phyloP scores from a whole-genome alignment of 2,329 filamentous ascomycete species.

The Phoma sp. region DNA sequence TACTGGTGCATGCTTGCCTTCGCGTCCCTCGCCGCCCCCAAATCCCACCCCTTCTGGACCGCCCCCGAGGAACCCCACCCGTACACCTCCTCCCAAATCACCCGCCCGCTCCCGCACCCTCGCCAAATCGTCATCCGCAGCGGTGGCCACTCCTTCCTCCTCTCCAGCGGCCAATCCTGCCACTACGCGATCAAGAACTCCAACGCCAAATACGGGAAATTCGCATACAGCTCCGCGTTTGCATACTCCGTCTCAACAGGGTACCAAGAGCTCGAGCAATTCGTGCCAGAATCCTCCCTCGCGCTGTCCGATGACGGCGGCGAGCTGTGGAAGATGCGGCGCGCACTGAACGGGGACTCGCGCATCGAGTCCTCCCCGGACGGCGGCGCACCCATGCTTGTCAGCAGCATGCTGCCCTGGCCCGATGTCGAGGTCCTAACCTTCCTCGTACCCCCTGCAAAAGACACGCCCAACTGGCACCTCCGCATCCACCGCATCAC shows the following conservation, averaged over 20 bases:
- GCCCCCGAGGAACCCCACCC: constrained; percentile 68
- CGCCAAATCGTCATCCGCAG: constrained; percentile 74
- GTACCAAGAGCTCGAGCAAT: constrained; percentile 76
- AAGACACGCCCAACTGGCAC: constrained; percentile 68
- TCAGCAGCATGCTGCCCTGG: constrained; percentile 74
- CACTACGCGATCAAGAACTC: constrained; percentile 82
- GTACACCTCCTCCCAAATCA: constrained; percentile 60
- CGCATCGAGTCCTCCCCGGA: constrained; percentile 60
- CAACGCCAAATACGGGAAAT: constrained; percentile 80
- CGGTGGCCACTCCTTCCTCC: constrained; percentile 76
- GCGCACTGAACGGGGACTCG: constrained; percentile 67
- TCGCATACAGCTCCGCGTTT: constrained; percentile 78
- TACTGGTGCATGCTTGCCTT: constrained; percentile 85
- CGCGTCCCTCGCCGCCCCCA: constrained; percentile 72
- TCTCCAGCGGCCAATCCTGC: constrained; percentile 76
- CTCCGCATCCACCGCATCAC: constrained; percentile 67
- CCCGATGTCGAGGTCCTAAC: constrained; percentile 70
- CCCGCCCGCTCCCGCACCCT: constrained; percentile 69
- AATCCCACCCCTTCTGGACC: constrained; percentile 76
- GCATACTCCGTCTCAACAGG: constrained; percentile 80
- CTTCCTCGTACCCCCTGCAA: constrained; percentile 66
- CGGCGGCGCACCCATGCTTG: constrained; percentile 63
- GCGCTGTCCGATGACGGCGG: constrained; percentile 78
- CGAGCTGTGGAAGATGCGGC: constrained; percentile 79
- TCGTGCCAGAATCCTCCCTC: constrained; percentile 75